These are phyloP conservation scores for Verruconis gallopava DNA, from an alignment of 2,329 filamentous ascomycete species.

Conservation along the genomic window DNA sequence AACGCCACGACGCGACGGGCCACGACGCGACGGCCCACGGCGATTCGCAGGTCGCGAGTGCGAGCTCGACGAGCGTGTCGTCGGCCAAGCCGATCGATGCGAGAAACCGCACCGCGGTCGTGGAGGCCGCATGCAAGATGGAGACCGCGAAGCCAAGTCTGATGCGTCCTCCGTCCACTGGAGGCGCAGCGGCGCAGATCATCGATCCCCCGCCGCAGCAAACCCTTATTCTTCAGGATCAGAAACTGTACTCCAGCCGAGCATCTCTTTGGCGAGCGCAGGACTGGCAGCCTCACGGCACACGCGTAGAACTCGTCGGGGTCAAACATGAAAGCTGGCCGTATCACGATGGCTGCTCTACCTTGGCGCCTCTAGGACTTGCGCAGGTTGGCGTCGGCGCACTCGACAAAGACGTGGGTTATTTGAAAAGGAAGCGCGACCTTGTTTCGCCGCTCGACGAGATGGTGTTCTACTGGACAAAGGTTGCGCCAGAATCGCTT, in stretches of 20 bases:
- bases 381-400: background rate
- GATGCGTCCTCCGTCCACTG: too few relatives aligned
- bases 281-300: background rate
- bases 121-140: too few relatives aligned
- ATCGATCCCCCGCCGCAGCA: background rate
- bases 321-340: background rate
- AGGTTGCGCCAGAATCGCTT: constrained; percentile 4
- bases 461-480: constrained; percentile 12
- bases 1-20: too few relatives aligned
- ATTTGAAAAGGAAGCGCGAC: constrained; percentile 2
- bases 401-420: background rate
- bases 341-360: constrained; percentile 1
- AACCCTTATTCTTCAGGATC: background rate
- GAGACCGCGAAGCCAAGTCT: too few relatives aligned
- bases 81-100: background rate
- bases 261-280: background rate
- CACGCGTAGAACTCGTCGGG: too few relatives aligned
- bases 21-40: too few relatives aligned
- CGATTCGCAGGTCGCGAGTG: too few relatives aligned
- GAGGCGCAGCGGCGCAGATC: background rate
- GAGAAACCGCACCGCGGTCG: too few relatives aligned
- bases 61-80: too few relatives aligned
- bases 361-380: background rate
- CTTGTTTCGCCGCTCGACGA: constrained; percentile 12
- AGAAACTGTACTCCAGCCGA: background rate